A percentile compares a stretch with the other conserved stretches of the same genome.
Evolutionary conservation across 129 eudicot genomes (phyloP).

Genomic region (Helichrysum umbraculigerum): DNA sequence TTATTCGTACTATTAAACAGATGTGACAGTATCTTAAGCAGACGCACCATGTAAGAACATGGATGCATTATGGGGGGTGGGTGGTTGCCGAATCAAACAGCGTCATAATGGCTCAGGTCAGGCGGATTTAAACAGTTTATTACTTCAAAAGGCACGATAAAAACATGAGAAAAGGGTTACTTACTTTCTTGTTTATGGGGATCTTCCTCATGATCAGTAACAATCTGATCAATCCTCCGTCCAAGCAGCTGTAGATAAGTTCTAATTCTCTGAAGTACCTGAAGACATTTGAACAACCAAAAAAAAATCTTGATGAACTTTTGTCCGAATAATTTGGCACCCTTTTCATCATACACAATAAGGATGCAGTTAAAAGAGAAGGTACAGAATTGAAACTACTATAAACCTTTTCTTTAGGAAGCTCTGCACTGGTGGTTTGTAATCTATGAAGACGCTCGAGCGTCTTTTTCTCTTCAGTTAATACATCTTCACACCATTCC

Average conservation of each 20-base stretch:
- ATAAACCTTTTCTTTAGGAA: conserved; percentile 91
- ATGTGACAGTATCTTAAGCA: neutral
- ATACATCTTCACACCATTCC: conserved; percentile 99
- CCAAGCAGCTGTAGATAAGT: conserved; percentile 92
- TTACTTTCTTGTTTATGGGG: conserved; percentile 77
- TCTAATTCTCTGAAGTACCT: conserved; percentile 88
- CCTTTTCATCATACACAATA: neutral
- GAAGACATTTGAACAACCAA: conserved; percentile 24
- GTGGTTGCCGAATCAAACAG: neutral
- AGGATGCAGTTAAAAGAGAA: neutral
- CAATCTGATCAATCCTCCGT: conserved; percentile 82
- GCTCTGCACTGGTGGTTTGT: conserved; percentile 89
- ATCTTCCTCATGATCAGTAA: conserved; percentile 67
- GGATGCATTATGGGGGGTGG: neutral
- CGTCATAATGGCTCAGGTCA: neutral
- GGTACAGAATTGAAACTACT: neutral
- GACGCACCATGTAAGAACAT: neutral
- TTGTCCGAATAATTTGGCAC: neutral
- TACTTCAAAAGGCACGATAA: neutral
- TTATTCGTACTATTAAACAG: neutral
- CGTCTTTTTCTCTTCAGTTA: conserved; percentile 75
- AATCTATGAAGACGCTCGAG: conserved; percentile 78
- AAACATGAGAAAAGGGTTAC: conserved; percentile 14
- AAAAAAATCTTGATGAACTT: neutral
- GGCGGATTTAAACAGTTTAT: neutral